Base-by-base conservation (phyloP, 495 filamentous ascomycete species). In the Penicillium canescens region DNA sequence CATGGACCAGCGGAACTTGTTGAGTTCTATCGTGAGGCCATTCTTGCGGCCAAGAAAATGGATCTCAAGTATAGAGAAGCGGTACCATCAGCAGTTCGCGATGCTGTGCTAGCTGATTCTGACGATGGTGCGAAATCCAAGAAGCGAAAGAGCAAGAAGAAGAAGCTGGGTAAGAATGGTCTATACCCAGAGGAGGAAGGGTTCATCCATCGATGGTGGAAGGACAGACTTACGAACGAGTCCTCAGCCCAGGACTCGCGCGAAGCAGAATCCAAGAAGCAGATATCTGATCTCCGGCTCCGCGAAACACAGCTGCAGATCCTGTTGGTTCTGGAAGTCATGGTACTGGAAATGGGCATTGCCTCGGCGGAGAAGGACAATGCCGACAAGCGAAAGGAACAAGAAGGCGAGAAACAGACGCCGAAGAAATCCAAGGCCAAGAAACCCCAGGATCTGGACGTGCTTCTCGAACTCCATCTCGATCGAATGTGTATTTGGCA, bases 401-500 rank as follows among this genome's bases (percentile, higher is more conserved):
- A 57, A 6, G 66, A 68, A 23, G 66, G 73, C 24, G 69, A 69
- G 35, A 80, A 76, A 24, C 63, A 70, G 10, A 76, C 71, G 44
- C 50, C 69, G 2, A 68, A 66, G 44, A 79, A 74, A 48, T 20
- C 66, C 10, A 71, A 68, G 34, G 16, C 55, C n/a, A 86, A 83
- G 63, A 84, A 81, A 53, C 50, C 60, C 0, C 80, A 81, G 51
- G 78, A 89, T 63, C 66, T 88, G 14, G 73, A 75, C 23, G 68
- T 86, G 1, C 78, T 92, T 18, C 77, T 98, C 7, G 93, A 98
- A 60, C 72, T 96, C 4, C 85, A 96, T 44, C 81, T 96, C 10
- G 95, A 98, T 66, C 84, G 91, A 33, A 77, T 98, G 20, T 95
- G 91, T 65, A 98, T 98, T 36, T 98, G 95, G 95, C 92, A 96